Base-by-base conservation (phyloP, 2,329 filamentous ascomycete species). In the Didymella sp. region DNA sequence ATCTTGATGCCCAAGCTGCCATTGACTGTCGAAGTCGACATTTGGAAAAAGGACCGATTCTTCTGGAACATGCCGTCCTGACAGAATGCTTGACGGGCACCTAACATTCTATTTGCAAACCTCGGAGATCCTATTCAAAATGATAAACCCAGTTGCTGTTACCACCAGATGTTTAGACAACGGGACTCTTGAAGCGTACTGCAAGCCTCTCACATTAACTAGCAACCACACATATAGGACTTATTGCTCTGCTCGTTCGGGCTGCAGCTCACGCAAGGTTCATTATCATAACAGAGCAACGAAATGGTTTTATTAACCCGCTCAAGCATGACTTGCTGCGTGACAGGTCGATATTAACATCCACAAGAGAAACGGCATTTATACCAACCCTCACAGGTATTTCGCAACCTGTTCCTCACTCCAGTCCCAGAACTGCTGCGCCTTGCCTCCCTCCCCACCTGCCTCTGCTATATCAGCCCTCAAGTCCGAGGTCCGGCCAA, bases 351-450 rank as follows among this genome's bases (percentile, higher is more conserved):
- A 25, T 15, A 11, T 24, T 15, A 27, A 19, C 3, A 37, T 17
- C 7, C 7, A 28, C 45, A 31, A 19, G 15, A n/a, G 15, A 13
- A 13, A 35, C 31, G 31, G 17, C 33, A 37, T 1, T 3, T 15
- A 33, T 15, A 6, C 17, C n/a, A 37, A 27, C 17, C 17, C 35
- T 62, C 47, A 68, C 41, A 47, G 19, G 47, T 60, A 69, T 37
- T 41, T 52, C 45, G 51, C 48, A 17, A 67, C 62, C 56, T 69
- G 60, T 48, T 77, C 72, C 52, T 81, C 80, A 24, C 70, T 73
- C 79, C 78, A 82, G 7, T 78, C 72, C 79, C 78, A 82, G 52
- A 82, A 80, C 45, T 73, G 69, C 40, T 70, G 59, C 2, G 73
- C 76, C 35, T 74, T 69, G 0, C 74, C 77, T 4, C 68, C 51